Conservation (phyloP, 805 yeast genomes). For the Metschnikowia colocasiae region DNA sequence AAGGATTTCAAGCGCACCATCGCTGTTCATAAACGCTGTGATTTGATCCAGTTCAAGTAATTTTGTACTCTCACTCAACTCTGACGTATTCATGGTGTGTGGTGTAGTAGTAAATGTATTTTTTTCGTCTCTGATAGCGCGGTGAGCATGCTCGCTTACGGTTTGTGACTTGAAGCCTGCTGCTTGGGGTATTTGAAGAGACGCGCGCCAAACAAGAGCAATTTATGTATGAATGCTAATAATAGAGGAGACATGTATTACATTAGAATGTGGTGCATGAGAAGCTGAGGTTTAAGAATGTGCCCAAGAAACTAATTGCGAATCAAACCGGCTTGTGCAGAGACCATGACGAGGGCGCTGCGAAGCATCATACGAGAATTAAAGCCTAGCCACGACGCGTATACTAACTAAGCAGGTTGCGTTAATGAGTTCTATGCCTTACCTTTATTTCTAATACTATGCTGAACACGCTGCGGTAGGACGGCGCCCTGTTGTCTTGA, state of each 20-base stretch:
- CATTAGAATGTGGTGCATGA: neutral
- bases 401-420: neutral
- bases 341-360: too few relatives aligned
- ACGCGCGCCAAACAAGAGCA: conserved; percentile 1
- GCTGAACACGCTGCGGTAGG: neutral
- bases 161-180: neutral
- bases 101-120: neutral
- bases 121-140: conserved; percentile 1
- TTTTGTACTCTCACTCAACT: conserved; percentile 13
- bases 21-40: conserved; percentile 55
- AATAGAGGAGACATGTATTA: neutral
- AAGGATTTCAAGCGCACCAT: conserved; percentile 70
- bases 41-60: conserved; percentile 40
- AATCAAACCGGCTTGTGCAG: too few relatives aligned
- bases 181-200: neutral
- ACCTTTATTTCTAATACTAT: neutral
- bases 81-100: conserved; percentile 1
- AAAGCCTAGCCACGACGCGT: neutral
- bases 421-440: neutral
- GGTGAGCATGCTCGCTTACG: neutral
- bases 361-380: too few relatives aligned
- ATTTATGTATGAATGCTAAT: neutral
- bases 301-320: neutral
- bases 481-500: neutral
- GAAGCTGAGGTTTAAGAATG: neutral